A percentile compares a stretch with the other conserved stretches of the same genome.
phyloP scores from a whole-genome alignment of 2,329 filamentous ascomycete species.

The Penicillium sp. region DNA sequence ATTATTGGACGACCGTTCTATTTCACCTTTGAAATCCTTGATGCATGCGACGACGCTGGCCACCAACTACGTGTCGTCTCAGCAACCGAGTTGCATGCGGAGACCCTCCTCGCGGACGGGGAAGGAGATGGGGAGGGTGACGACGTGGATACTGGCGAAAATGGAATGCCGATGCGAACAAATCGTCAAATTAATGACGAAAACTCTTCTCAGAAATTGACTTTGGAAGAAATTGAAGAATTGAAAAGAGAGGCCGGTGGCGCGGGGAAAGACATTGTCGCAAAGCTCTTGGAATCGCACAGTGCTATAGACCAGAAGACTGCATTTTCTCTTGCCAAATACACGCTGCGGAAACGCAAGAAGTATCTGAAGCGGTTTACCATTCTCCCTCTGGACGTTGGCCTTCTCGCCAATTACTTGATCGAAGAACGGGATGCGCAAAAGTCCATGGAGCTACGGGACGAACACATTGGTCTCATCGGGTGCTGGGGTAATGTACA shows the following conservation, averaged over 20 bases:
- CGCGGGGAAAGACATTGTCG: constrained; percentile 83
- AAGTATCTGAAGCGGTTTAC: constrained; percentile 92
- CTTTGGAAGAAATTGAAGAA: constrained; percentile 67
- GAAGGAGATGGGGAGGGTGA: constrained; percentile 40
- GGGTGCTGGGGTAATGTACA: constrained; percentile 91
- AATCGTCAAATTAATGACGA: constrained; percentile 65
- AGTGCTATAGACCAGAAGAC: constrained; percentile 92
- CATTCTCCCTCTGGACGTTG: constrained; percentile 77
- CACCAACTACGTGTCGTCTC: constrained; percentile 72
- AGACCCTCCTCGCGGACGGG: constrained; percentile 59
- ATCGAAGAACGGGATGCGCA: constrained; percentile 74
- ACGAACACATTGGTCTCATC: constrained; percentile 77
- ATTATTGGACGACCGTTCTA: constrained; percentile 89
- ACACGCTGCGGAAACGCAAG: constrained; percentile 87
- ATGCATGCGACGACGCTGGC: constrained; percentile 64
- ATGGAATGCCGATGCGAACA: constrained; percentile 55
- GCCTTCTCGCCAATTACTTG: constrained; percentile 71
- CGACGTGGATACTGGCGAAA: constrained; percentile 31
- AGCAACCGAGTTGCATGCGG: constrained; percentile 77
- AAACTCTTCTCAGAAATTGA: constrained; percentile 69
- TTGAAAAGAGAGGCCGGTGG: constrained; percentile 70
- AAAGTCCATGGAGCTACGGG: constrained; percentile 80
- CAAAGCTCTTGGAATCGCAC: constrained; percentile 88
- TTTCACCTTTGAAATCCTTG: constrained; percentile 84
- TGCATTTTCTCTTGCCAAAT: constrained; percentile 88